phyloP scores from a whole-genome alignment of 139 green algal genomes.

The Gonium pectorale region DNA sequence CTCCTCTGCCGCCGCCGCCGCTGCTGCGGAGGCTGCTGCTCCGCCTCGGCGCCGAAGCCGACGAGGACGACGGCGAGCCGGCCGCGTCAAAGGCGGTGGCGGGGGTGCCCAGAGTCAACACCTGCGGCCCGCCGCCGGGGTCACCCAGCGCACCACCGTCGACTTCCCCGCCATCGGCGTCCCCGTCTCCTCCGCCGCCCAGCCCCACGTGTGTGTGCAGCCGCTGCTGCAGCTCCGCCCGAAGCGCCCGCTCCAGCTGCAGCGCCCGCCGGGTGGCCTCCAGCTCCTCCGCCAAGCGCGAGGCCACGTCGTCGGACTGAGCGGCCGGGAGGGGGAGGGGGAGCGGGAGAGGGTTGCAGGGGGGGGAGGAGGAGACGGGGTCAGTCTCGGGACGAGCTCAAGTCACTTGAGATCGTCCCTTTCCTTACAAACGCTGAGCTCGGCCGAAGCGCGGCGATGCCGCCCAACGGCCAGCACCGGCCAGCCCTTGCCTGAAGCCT shows the following conservation, averaged over 20 bases:
- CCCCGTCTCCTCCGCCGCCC: background rate
- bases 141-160: too few relatives aligned
- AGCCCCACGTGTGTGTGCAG: background rate
- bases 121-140: background rate
- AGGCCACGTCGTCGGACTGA: background rate
- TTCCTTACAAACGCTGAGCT: too few relatives aligned
- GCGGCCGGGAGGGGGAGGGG: background rate
- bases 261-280: conserved; percentile 30
- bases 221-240: conserved; percentile 31
- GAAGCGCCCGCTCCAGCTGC: conserved; percentile 34
- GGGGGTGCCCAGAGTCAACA: background rate
- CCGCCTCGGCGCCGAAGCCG: background rate
- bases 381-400: too few relatives aligned
- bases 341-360: background rate
- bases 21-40: conserved; percentile 21
- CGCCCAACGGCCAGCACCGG: too few relatives aligned
- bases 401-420: too few relatives aligned
- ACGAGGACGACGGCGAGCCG: background rate
- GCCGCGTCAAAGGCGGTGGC: conserved; percentile 20
- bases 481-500: too few relatives aligned
- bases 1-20: background rate
- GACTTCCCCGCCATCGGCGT: background rate
- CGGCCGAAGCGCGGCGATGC: too few relatives aligned
- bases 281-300: conserved; percentile 24
- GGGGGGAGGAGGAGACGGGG: too few relatives aligned